Evolutionary conservation across 2,329 filamentous ascomycete species (phyloP), one percentile per base, ranked within the genome.

Genomic region (Sclerotinia sclerotiorum): DNA sequence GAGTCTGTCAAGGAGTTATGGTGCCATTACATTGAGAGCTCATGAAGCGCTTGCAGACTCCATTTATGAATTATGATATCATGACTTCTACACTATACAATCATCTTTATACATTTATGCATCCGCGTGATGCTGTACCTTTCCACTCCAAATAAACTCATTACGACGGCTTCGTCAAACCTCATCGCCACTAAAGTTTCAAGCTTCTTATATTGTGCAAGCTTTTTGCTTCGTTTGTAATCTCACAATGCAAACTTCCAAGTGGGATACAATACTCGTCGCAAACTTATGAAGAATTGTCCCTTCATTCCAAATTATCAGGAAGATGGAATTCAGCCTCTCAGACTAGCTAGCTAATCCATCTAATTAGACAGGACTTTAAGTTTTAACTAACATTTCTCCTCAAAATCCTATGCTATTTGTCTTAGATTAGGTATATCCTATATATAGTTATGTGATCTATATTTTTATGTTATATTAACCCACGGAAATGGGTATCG

Each of bases 51-150:
- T 51, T 62, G 46, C 48, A 62, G 46, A n/a, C 60, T 63, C 29
- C 60, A 19, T 27, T 63, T 63, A 51, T 46, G 60, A 63, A 63
- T 42, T 42, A 51, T 39, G 46, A 39, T 63, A 42, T 63, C 46
- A 63, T 63, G 32, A 51, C 48, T 21, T 63, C 51, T 21, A 7
- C 44, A 21, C 1, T 39, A 2, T 63, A 21, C 5, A 51, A 15
- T n/a, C 48, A 11, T 3, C 21, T 19, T 24, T 1, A 51, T 49
- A 3, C 13, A 10, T 21, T 39, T 27, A 24, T 42, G 39, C 8
- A 39, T 15, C 17, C 13, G 10, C 24, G 8, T 46, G 39, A 60
- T 60, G 10, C 11, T 19, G 19, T 32, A 6, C n/a, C 42, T 17
- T 42, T 24, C 32, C 39, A 44, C 5, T 44, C 24, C 0, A 1